A percentile compares a stretch with the other conserved stretches of the same genome.
phyloP scores from a whole-genome alignment of 1,284 basidiomycete genomes.

The Irpex sp. region DNA sequence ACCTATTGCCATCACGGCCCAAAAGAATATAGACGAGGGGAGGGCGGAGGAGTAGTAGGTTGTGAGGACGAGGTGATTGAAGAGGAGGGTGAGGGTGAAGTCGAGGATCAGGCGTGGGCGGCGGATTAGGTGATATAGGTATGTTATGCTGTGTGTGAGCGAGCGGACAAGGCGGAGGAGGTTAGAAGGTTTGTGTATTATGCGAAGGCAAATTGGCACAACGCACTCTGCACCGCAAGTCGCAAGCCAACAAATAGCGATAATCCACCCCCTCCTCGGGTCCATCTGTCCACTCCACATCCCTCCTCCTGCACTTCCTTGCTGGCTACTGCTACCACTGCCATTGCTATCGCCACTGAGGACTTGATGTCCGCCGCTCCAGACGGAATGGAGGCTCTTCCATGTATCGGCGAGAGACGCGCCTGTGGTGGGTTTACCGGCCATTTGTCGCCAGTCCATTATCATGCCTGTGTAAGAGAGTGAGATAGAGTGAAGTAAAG shows the following conservation, averaged over 20 bases:
- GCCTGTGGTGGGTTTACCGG: slow-evolving; percentile 67
- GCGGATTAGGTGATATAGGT: slow-evolving; percentile 82
- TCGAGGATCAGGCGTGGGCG: slow-evolving; percentile 93
- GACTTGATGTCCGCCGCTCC: slow-evolving; percentile 72
- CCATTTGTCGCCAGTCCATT: slow-evolving; percentile 97
- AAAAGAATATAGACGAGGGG: slow-evolving; percentile 89
- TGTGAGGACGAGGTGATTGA: slow-evolving; percentile 88
- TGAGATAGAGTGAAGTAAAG: background rate
- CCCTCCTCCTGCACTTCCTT: slow-evolving; percentile 44
- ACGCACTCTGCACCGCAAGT: slow-evolving; percentile 81
- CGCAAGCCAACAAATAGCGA: slow-evolving; percentile 77
- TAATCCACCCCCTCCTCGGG: slow-evolving; percentile 79
- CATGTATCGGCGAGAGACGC: slow-evolving; percentile 62
- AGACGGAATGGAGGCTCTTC: slow-evolving; percentile 44
- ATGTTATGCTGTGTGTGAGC: slow-evolving; percentile 83
- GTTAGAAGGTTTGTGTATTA: too few species aligned
- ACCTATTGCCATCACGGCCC: slow-evolving; percentile 71
- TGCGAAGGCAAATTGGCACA: too few species aligned
- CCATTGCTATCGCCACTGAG: too few species aligned
- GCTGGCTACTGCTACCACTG: too few species aligned
- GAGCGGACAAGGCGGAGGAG: too few species aligned
- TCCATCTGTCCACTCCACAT: slow-evolving; percentile 62
- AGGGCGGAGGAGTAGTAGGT: slow-evolving; percentile 86
- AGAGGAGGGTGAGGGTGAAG: slow-evolving; percentile 84
- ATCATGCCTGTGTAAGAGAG: slow-evolving; percentile 59